Evolutionary conservation across 371 early-diverging fungal species (phyloP).

Genomic region (Mortierella sp.): DNA sequence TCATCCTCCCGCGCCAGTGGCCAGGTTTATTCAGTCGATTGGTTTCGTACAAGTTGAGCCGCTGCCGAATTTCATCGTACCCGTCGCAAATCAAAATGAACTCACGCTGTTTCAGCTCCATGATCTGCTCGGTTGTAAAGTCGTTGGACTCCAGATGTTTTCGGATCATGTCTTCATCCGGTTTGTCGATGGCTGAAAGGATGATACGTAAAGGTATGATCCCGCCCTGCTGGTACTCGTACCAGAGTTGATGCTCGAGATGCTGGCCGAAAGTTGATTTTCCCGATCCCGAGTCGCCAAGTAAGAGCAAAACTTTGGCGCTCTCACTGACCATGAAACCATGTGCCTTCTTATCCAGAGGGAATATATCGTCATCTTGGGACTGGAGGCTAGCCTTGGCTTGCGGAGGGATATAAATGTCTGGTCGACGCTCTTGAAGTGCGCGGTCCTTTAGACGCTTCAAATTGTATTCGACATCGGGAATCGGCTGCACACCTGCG

Average conservation of each 20-base stretch:
- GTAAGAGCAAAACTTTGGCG: neutral
- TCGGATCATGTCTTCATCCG: neutral
- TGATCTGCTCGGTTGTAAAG: neutral
- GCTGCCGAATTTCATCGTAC: constrained; percentile 1
- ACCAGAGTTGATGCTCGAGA: neutral
- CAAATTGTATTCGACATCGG: neutral
- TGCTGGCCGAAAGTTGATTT: constrained; percentile 11
- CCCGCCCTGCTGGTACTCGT: neutral
- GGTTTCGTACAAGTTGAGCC: neutral
- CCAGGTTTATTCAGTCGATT: neutral
- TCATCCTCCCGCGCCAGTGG: neutral
- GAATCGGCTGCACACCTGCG: neutral
- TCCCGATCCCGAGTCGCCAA: constrained; percentile 12
- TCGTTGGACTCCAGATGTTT: neutral
- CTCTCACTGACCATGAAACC: neutral
- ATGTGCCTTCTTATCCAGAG: neutral
- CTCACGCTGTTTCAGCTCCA: neutral
- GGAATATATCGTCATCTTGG: neutral
- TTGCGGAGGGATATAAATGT: neutral
- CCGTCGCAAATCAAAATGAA: constrained; percentile 10
- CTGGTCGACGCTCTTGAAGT: neutral
- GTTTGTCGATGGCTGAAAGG: neutral
- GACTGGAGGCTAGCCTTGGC: neutral
- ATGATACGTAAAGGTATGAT: neutral
- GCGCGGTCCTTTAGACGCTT: neutral